Base-by-base conservation (phyloP, 2,329 filamentous ascomycete genomes). In the Diplocarpon mali region DNA sequence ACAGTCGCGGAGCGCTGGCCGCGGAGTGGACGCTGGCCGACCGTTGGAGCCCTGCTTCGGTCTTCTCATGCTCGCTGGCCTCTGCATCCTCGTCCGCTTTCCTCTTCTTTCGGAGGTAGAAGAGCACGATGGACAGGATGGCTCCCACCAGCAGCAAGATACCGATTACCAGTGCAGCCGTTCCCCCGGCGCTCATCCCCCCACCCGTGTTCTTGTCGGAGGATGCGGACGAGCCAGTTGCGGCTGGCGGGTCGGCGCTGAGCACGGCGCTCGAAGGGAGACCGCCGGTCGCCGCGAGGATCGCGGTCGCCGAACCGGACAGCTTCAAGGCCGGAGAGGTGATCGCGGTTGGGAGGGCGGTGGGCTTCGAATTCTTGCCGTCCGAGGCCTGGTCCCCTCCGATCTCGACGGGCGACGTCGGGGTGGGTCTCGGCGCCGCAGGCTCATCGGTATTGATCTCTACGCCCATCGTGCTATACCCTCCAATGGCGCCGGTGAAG, bases 141-240 rank as follows among this genome's bases (percentile, higher is more conserved):
- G 81, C 64, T 28, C 81, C 75, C 20, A 95, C 56, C 39, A 76
- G 76, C 6, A 82, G 70, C 28, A 95, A 65, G 38, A 93, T 77
- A 58, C 88, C 89, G 60, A 95, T 80, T 5, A 83, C 86, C 50
- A 95, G 75, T 48, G 92, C 92, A 35, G 87, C 89, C 71, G 78
- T 49, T 66, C 75, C 48, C 61, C 70, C 61, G 67, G 73, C 45
- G 34, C 55, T 60, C 59, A 63, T 61, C 11, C 20, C 20, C 4
- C 60, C 57, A n/a, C 42, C 38, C 20, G 41, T 39, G 27, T 35
- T 46, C 14, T 55, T 40, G 3, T 44, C 40, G 8, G 52, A 34
- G 14, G 47, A 35, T 9, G 46, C 37, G 11, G 49, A 38, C 2
- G 52, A 43, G 3, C 48, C 45, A 13, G 35, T 44, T 4, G 51